phyloP scores from a whole-genome alignment of 371 early-diverging fungal genomes.

The Mucor irregularis region DNA sequence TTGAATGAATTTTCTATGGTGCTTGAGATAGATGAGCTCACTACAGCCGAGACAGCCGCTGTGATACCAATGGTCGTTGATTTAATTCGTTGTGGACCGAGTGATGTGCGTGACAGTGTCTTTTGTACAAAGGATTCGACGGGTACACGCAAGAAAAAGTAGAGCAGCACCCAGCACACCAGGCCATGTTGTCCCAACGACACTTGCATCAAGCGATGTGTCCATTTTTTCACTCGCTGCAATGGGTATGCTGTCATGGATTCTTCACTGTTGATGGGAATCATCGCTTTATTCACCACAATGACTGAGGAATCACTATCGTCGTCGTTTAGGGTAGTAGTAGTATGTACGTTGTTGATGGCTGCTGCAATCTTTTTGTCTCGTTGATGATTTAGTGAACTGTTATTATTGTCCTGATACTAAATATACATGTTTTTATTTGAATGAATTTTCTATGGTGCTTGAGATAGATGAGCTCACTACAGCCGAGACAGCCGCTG shows the following conservation, averaged over 20 bases:
- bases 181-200: constrained; percentile 11
- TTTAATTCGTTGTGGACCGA: background rate
- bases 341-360: background rate
- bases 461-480: constrained; percentile 5
- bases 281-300: background rate
- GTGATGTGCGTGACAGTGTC: background rate
- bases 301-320: background rate
- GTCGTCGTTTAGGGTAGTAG: background rate
- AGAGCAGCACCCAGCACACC: constrained; percentile 14
- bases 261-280: background rate
- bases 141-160: constrained; percentile 20
- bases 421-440: background rate
- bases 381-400: too few species aligned
- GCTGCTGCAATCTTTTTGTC: background rate
- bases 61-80: constrained; percentile 16
- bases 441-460: background rate
- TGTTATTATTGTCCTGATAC: too few species aligned
- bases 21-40: constrained; percentile 6
- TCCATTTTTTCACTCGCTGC: background rate
- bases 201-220: constrained; percentile 1
- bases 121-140: constrained; percentile 5
- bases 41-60: constrained; percentile 11
- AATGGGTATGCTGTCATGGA: background rate
- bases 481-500: constrained; percentile 15
- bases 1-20: background rate